A percentile compares a stretch with the other conserved stretches of the same genome.
These are phyloP conservation scores for Daedaleopsis sinensis DNA, from an alignment of 768 basidiomycete species.

Conservation along the genomic window DNA sequence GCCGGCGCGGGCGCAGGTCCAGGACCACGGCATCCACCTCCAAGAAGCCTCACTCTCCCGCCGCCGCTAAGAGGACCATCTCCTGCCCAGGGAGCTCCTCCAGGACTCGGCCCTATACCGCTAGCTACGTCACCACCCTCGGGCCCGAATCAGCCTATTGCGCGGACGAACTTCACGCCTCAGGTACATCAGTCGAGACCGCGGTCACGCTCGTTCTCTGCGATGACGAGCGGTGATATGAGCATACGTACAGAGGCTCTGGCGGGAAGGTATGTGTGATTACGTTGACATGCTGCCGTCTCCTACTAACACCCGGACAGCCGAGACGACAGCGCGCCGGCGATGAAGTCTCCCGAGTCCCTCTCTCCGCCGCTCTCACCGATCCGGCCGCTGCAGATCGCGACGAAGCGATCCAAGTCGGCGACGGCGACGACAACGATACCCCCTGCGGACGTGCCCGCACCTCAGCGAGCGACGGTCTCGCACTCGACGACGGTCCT, in stretches of 20 bases:
- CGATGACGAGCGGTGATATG: conserved; percentile 48
- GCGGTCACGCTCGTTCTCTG: conserved; percentile 76
- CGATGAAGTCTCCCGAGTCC: neutral
- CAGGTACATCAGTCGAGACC: conserved; percentile 51
- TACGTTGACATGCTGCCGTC: neutral
- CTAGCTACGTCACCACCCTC: neutral
- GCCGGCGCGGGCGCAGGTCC: neutral
- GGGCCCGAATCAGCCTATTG: conserved; percentile 34
- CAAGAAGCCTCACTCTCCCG: neutral
- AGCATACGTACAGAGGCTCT: conserved; percentile 10
- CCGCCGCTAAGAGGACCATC: neutral
- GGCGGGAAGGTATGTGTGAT: conserved; percentile 23
- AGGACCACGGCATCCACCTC: neutral
- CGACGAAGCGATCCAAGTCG: conserved; percentile 26
- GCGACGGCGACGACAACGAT: conserved; percentile 21
- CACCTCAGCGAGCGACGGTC: conserved; percentile 33
- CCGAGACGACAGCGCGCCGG: conserved; percentile 5
- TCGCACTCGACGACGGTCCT: conserved; percentile 23
- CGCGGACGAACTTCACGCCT: conserved; percentile 68
- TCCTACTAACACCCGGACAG: neutral
- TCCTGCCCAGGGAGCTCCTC: neutral
- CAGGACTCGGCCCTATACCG: neutral
- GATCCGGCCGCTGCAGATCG: conserved; percentile 18
- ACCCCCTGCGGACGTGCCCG: conserved; percentile 18
- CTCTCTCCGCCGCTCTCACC: conserved; percentile 4